Conservation (phyloP, 2,329 filamentous ascomycete genomes). For the Penicillium griseofulvum region DNA sequence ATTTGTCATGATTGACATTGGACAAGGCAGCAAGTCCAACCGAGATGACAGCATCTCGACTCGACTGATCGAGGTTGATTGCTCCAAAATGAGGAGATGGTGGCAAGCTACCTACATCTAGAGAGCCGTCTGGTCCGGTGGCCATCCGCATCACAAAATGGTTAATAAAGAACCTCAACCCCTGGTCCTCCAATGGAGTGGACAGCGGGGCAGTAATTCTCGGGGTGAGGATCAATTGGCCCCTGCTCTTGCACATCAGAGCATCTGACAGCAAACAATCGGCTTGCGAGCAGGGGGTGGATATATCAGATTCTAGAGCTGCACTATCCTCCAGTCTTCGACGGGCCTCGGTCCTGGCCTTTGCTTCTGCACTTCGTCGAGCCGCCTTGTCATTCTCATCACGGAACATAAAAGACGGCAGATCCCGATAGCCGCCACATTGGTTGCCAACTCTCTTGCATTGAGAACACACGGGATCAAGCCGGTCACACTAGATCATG, state of each 20-base stretch:
- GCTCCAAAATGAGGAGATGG: slow-evolving; percentile 3
- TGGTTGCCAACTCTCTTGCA: slow-evolving; percentile 29
- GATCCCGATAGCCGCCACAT: slow-evolving; percentile 33
- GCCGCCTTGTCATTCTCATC: slow-evolving; percentile 30
- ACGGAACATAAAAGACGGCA: slow-evolving; percentile 27
- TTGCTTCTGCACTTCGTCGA: slow-evolving; percentile 20
- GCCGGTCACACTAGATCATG: slow-evolving; percentile 29
- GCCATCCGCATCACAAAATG: slow-evolving; percentile 18
- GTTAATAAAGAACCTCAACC: slow-evolving; percentile 24
- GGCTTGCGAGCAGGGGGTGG: neutral
- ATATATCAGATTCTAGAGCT: neutral
- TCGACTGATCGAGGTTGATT: slow-evolving; percentile 6
- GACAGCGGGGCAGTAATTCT: slow-evolving; percentile 5
- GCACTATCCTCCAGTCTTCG: slow-evolving; percentile 6
- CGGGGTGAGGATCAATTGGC: neutral
- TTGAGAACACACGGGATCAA: slow-evolving; percentile 30
- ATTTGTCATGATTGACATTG: slow-evolving; percentile 23
- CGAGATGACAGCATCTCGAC: slow-evolving; percentile 23
- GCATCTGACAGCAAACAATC: neutral
- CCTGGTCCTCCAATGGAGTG: slow-evolving; percentile 19
- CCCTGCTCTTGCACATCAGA: neutral
- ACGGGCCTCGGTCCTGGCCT: slow-evolving; percentile 19
- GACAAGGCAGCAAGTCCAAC: slow-evolving; percentile 27
- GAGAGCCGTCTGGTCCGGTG: neutral
- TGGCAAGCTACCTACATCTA: neutral